Evolutionary conservation across 805 yeast genomes (phyloP).

Genomic region (Yarrowia sp.): DNA sequence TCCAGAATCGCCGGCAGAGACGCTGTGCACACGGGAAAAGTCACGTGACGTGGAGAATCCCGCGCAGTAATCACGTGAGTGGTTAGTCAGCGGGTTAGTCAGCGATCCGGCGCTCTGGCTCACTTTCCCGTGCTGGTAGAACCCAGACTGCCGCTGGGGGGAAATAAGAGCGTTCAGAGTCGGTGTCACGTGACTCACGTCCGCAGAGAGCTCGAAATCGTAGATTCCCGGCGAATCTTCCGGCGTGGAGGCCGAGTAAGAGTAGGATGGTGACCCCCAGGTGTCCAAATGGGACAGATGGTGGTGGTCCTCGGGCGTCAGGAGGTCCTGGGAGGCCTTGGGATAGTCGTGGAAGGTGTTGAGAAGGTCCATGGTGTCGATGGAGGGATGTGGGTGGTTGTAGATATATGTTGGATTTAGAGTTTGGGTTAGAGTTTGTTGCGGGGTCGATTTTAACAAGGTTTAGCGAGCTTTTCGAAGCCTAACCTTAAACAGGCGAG

Average conservation of each 20-base stretch:
- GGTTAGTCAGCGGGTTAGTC: too few species aligned
- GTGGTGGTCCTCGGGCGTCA: slow-evolving; percentile 16
- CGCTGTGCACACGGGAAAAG: too few species aligned
- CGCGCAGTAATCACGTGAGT: too few species aligned
- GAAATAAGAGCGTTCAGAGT: neutral
- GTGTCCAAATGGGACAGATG: neutral
- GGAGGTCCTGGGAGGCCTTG: neutral
- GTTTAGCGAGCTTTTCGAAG: too few species aligned
- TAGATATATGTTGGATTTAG: too few species aligned
- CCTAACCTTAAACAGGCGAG: slow-evolving; percentile 17
- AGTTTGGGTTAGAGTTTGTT: neutral
- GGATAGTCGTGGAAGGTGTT: slow-evolving; percentile 9
- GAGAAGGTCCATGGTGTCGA: slow-evolving; percentile 6
- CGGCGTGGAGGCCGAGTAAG: slow-evolving; percentile 4
- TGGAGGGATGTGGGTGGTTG: neutral
- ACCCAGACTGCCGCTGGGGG: neutral
- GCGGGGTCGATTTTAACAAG: neutral
- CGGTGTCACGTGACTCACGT: neutral
- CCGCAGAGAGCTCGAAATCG: slow-evolving; percentile 5
- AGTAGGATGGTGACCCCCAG: neutral
- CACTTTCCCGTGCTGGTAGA: neutral
- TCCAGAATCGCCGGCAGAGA: too few species aligned
- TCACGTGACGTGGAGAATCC: too few species aligned
- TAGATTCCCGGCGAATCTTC: slow-evolving; percentile 2
- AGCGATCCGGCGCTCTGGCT: neutral